Conservation (phyloP, 2,329 filamentous ascomycete genomes). For the Trichoderma gracile region DNA sequence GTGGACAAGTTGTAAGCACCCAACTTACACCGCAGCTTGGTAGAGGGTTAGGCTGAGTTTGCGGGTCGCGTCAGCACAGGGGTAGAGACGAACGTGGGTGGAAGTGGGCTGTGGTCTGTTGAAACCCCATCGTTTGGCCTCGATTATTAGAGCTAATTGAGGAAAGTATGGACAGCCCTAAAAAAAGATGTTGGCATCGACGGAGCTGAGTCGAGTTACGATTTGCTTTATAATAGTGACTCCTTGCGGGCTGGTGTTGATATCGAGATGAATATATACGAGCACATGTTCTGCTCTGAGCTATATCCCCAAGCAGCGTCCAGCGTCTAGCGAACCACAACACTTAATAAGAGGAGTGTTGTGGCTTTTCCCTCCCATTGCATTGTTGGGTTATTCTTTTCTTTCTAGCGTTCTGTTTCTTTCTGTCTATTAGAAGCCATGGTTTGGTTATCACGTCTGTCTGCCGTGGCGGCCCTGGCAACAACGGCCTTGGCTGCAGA, state of each 20-base stretch:
- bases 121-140: not conserved
- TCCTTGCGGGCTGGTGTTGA: not conserved
- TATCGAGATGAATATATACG: not conserved
- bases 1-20: not conserved
- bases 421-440: not conserved
- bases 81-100: not conserved
- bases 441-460: conserved; percentile 19
- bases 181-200: conserved; percentile 1
- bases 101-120: not conserved
- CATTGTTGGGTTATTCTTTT: not conserved
- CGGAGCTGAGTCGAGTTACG: not conserved
- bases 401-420: not conserved
- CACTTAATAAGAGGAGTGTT: conserved; percentile 1
- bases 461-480: conserved; percentile 4
- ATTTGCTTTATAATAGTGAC: not conserved
- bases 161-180: conserved; percentile 1
- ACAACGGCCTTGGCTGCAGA: conserved; percentile 4
- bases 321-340: not conserved
- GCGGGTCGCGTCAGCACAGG: conserved; percentile 17
- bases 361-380: not conserved
- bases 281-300: not conserved
- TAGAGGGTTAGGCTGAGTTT: conserved; percentile 6
- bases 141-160: conserved; percentile 7
- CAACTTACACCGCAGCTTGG: conserved; percentile 16
- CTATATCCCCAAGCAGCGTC: not conserved